These are phyloP conservation scores for Ogataea haglerorum DNA, from an alignment of 805 yeast genomes.

Conservation along the genomic window DNA sequence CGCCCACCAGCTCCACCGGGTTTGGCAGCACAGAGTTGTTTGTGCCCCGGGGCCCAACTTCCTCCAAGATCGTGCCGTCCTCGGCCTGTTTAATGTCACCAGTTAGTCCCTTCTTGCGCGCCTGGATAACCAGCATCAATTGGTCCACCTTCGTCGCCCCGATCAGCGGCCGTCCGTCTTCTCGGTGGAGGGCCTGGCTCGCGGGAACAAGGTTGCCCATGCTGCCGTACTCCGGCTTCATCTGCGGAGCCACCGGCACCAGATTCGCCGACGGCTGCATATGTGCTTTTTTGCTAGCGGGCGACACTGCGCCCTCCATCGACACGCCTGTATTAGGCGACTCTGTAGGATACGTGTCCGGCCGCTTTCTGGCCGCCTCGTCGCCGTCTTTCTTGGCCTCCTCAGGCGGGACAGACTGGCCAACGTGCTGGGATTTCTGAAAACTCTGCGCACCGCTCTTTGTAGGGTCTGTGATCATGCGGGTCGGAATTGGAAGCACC, in stretches of 20 bases:
- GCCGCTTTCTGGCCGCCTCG: not conserved
- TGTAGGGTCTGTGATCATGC: conserved; percentile 13
- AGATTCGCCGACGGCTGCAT: not conserved
- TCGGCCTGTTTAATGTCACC: conserved; percentile 59
- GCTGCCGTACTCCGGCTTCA: conserved; percentile 8
- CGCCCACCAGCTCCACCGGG: conserved; percentile 69
- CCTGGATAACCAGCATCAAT: conserved; percentile 86
- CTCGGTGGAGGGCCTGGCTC: conserved; percentile 45
- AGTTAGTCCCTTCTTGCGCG: conserved; percentile 74
- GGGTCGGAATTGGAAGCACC: conserved; percentile 21
- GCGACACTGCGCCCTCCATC: not conserved
- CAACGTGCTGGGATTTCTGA: not conserved
- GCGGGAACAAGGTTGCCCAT: conserved; percentile 39
- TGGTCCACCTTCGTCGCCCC: conserved; percentile 92
- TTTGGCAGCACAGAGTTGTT: conserved; percentile 49
- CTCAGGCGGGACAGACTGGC: conserved; percentile 1
- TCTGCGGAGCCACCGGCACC: conserved; percentile 6
- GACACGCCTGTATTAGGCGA: not conserved
- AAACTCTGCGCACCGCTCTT: conserved; percentile 1
- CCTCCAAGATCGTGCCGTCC: conserved; percentile 67
- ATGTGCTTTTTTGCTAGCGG: not conserved
- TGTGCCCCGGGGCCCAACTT: conserved; percentile 20
- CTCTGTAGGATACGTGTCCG: not conserved
- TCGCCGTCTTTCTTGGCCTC: not conserved
- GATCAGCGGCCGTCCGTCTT: conserved; percentile 64